Base-by-base conservation (phyloP, 768 basidiomycete species). In the Tylopilus intermedius region DNA sequence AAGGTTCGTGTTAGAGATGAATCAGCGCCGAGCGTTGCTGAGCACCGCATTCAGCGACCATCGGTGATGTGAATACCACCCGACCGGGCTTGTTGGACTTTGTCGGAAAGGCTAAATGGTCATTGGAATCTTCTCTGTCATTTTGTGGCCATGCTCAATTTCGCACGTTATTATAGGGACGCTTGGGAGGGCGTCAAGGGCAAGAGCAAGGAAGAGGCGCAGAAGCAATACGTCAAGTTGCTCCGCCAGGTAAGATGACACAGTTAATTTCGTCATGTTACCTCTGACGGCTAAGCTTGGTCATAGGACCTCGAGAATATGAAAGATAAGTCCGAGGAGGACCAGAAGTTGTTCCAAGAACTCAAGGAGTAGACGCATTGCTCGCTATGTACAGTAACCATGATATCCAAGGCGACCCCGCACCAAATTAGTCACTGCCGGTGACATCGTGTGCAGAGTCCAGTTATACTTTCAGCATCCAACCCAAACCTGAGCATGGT, bases 81-180 rank as follows among this genome's bases (percentile, higher is more conserved):
- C 73, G 79, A 24, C 88, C 89, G 41, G 90, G 91, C 41, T 53
- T 93, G 73, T 66, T 96, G 37, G 90, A 95, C 67, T 94, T 96
- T 64, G 71, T 74, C 21, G 94, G 86, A 58, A 94, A 89, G 72
- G 86, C 83, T 58, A 98, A 97, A 77, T 95, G 93, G 92, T 92
- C 29, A 47, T 37, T 14, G 14, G 13, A 3, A 57, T 72, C n/a
- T 22, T 32, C 40, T 30, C 29, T 35, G 27, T 42, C 11, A 14
- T 40, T 44, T n/a, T 9, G 7, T 50, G 2, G 24, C 21, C 8
- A n/a, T 42, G 24, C 43, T 54, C 18, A 38, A 15, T 10, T 38
- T 51, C 47, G 37, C 29, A 32, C 24, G 35, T 33, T 24, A 15
- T 27, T 14, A 18, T 62, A 94, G 92, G 93, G 82, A 90, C 63